Evolutionary conservation across 768 basidiomycete species (phyloP).

Genomic region (Peribolospora kevripleyi): DNA sequence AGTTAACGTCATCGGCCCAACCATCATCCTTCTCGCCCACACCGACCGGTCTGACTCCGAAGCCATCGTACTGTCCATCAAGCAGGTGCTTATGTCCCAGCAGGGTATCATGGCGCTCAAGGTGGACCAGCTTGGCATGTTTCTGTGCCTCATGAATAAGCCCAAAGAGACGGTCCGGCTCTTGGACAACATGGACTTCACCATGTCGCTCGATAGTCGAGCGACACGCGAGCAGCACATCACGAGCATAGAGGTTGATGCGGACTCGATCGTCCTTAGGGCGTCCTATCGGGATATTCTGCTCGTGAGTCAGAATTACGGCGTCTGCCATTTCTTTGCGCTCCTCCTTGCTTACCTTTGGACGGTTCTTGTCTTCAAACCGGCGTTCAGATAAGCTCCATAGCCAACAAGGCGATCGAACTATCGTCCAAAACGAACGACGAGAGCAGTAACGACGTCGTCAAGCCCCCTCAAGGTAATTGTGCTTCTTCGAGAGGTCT

Average conservation of each 20-base stretch:
- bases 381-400: conserved; percentile 24
- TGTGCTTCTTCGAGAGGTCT: no score
- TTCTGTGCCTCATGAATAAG: conserved; percentile 61
- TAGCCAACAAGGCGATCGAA: conserved; percentile 63
- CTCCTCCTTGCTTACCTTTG: no score
- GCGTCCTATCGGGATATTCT: conserved; percentile 88
- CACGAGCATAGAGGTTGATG: conserved; percentile 55
- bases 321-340: no score
- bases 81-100: conserved; percentile 65
- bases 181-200: conserved; percentile 73
- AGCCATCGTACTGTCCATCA: conserved; percentile 62
- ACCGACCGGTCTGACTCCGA: conserved; percentile 55
- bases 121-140: conserved; percentile 71
- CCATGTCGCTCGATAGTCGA: conserved; percentile 67
- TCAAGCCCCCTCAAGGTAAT: conserved; percentile 9
- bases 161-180: conserved; percentile 64
- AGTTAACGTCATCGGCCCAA: conserved; percentile 70
- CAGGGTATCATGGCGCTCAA: conserved; percentile 49
- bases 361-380: no score
- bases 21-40: conserved; percentile 64
- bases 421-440: conserved; percentile 29
- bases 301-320: conserved; percentile 29
- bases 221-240: conserved; percentile 24
- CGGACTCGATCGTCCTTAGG: conserved; percentile 66
- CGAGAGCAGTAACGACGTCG: background rate